Evolutionary conservation across 2,329 filamentous ascomycete species (phyloP).

Genomic region (Claviceps sp.): DNA sequence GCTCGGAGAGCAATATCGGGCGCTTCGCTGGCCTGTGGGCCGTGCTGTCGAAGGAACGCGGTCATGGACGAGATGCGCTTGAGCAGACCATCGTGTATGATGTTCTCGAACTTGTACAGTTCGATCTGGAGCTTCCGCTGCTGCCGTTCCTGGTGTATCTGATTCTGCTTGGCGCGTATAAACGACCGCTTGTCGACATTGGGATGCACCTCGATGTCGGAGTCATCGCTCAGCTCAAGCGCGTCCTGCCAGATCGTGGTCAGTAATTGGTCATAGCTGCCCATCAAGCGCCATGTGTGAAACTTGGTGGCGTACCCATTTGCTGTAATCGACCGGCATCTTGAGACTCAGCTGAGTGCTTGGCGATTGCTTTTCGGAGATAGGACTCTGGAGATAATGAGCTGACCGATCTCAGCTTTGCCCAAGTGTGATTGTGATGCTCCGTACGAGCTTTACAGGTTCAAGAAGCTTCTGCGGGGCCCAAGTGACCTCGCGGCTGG

Average conservation of each 20-base stretch:
- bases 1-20: constrained; percentile 81
- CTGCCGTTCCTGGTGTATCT: constrained; percentile 84
- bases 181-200: constrained; percentile 98
- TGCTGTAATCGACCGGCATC: constrained; percentile 50
- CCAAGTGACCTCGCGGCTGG: neutral
- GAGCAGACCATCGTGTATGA: constrained; percentile 85
- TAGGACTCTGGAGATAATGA: too few species aligned
- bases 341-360: constrained; percentile 1
- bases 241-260: constrained; percentile 44
- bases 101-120: constrained; percentile 80
- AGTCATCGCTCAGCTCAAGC: constrained; percentile 95
- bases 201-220: constrained; percentile 93
- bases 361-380: too few species aligned
- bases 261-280: neutral
- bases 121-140: constrained; percentile 81
- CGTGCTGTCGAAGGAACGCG: constrained; percentile 59
- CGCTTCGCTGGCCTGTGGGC: constrained; percentile 43
- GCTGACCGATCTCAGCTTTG: too few species aligned
- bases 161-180: constrained; percentile 93
- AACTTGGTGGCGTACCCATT: constrained; percentile 42
- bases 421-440: too few species aligned
- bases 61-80: constrained; percentile 72
- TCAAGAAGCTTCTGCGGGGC: neutral
- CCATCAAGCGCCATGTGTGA: neutral
- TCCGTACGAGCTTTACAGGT: neutral